phyloP scores from a whole-genome alignment of 169 alveolate species.

The Theileria orientalis region DNA sequence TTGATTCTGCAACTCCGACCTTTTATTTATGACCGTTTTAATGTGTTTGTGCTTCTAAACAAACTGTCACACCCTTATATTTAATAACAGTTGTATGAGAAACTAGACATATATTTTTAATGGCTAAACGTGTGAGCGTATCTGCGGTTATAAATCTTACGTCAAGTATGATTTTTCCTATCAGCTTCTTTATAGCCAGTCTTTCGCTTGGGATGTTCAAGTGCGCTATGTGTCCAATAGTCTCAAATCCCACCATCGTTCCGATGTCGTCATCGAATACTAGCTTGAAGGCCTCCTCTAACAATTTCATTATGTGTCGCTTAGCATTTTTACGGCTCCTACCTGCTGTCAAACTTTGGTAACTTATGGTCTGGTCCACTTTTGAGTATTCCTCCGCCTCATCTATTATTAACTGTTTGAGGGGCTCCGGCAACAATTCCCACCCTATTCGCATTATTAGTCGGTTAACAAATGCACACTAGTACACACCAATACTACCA shows the following conservation, averaged over 20 bases:
- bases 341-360: conserved; percentile 14
- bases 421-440: conserved; percentile 6
- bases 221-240: conserved; percentile 89
- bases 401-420: not conserved
- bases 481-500: too few species aligned
- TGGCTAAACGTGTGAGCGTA: not conserved
- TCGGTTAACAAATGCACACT: too few species aligned
- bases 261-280: conserved; percentile 71
- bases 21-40: conserved; percentile 83
- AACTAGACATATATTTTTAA: too few species aligned
- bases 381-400: conserved; percentile 11
- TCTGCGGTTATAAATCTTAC: conserved; percentile 15
- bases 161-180: conserved; percentile 83
- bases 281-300: conserved; percentile 68
- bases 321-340: not conserved
- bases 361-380: conserved; percentile 5
- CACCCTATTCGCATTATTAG: conserved; percentile 1
- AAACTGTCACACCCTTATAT: not conserved
- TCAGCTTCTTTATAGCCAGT: conserved; percentile 76
- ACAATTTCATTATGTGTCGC: conserved; percentile 2
- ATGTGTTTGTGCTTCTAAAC: conserved; percentile 80
- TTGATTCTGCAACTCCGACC: conserved; percentile 76
- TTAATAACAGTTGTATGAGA: not conserved
- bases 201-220: conserved; percentile 81
- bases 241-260: conserved; percentile 83